phyloP scores from a whole-genome alignment of 1,284 basidiomycete genomes.

The Wallemia ichthyophaga region DNA sequence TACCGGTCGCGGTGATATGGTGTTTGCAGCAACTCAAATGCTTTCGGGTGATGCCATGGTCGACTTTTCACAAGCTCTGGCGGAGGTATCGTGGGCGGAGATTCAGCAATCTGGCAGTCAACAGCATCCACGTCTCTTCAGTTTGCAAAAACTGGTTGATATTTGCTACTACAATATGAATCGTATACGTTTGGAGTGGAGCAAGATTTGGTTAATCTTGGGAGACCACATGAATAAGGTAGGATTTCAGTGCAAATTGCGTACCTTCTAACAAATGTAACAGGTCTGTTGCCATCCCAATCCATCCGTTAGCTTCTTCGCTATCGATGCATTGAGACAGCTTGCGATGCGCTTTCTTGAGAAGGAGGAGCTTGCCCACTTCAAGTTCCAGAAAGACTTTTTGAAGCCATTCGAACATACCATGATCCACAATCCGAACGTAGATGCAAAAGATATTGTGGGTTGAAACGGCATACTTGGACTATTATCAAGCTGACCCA shows the following conservation, averaged over 20 bases:
- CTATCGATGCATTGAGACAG: slow-evolving; percentile 87
- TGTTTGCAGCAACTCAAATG: slow-evolving; percentile 83
- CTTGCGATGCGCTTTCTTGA: slow-evolving; percentile 95
- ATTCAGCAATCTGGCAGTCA: slow-evolving; percentile 88
- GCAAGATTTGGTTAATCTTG: slow-evolving; percentile 85
- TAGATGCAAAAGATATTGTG: slow-evolving; percentile 91
- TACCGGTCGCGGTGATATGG: slow-evolving; percentile 95
- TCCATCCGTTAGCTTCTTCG: slow-evolving; percentile 86
- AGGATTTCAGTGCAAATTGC: slow-evolving; percentile 1
- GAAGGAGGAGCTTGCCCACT: slow-evolving; percentile 91
- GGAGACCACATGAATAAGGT: slow-evolving; percentile 98
- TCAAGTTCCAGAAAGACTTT: slow-evolving; percentile 99
- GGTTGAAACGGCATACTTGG: slow-evolving; percentile 5
- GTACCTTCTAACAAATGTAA: not conserved
- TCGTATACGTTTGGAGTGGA: slow-evolving; percentile 95
- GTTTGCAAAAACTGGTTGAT: slow-evolving; percentile 91
- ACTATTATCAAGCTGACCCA: not conserved
- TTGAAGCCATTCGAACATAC: slow-evolving; percentile 93
- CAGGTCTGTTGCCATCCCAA: slow-evolving; percentile 96
- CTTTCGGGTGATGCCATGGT: slow-evolving; percentile 89
- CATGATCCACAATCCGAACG: slow-evolving; percentile 83
- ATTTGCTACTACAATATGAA: slow-evolving; percentile 99
- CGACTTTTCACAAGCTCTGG: slow-evolving; percentile 84
- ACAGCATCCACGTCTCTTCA: slow-evolving; percentile 79
- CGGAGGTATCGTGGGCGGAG: slow-evolving; percentile 97